Conservation (phyloP, 768 basidiomycete genomes). For the Artomyces pyxidatus region DNA sequence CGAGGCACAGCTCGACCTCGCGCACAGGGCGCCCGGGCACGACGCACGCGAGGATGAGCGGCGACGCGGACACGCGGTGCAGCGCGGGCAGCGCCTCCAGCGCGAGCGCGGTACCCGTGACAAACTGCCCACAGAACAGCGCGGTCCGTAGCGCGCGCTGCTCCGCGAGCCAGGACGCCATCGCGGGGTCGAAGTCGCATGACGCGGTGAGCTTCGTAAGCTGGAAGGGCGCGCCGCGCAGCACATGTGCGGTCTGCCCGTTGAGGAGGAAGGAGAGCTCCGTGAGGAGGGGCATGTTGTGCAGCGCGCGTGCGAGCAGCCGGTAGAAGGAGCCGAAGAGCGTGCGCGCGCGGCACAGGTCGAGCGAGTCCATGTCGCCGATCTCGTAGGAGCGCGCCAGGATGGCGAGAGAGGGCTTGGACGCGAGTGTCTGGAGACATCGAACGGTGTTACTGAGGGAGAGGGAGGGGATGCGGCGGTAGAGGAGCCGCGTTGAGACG, state of each 20-base stretch:
- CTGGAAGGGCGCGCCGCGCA: constrained; percentile 19
- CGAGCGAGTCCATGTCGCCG: constrained; percentile 7
- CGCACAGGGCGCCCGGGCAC: constrained; percentile 19
- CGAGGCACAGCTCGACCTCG: constrained; percentile 21
- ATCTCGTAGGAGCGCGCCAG: constrained; percentile 11
- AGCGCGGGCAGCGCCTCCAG: constrained; percentile 15
- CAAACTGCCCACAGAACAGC: constrained; percentile 19
- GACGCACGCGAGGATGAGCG: constrained; percentile 19
- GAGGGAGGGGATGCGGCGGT: constrained; percentile 12
- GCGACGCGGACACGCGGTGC: constrained; percentile 19
- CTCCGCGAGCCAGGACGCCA: constrained; percentile 18
- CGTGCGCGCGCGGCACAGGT: constrained; percentile 3
- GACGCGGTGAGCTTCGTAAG: constrained; percentile 20
- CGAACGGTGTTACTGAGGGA: constrained; percentile 7
- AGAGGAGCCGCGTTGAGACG: constrained; percentile 10
- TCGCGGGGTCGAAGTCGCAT: constrained; percentile 18
- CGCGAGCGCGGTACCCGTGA: constrained; percentile 12
- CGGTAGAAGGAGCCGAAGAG: constrained; percentile 8
- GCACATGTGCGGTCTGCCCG: constrained; percentile 16
- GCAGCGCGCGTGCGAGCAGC: constrained; percentile 17
- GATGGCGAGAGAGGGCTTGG: constrained; percentile 7
- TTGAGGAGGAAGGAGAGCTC: constrained; percentile 20
- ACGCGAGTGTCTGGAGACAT: constrained; percentile 9
- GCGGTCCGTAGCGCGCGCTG: constrained; percentile 16
- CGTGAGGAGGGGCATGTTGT: constrained; percentile 18